Conservation (phyloP, 306 rosid genomes). For the Purshia tridentata region DNA sequence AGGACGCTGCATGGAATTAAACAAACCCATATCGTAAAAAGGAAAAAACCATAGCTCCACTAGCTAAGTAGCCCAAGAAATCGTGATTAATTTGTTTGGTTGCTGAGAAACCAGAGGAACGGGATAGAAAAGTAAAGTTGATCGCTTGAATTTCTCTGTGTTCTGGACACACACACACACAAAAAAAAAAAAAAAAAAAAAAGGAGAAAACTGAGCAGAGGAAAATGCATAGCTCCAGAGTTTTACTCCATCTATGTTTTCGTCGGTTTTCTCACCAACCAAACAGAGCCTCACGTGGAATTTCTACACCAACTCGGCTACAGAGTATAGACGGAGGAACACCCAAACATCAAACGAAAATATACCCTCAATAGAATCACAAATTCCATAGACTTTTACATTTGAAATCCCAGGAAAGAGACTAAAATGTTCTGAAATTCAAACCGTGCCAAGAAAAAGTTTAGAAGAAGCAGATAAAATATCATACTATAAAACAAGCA, state of each 20-base stretch:
- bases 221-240: conserved; percentile 1
- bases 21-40: conserved; percentile 24
- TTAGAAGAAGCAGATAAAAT: conserved; percentile 8
- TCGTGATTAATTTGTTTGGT: conserved; percentile 19
- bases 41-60: conserved; percentile 1
- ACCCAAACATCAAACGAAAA: conserved; percentile 29
- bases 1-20: conserved; percentile 7
- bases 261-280: conserved; percentile 10
- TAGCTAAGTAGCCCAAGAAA: background rate
- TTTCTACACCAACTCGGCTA: background rate
- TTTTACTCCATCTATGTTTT: background rate
- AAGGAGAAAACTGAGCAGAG: background rate
- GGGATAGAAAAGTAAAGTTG: background rate
- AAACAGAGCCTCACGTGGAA: conserved; percentile 12
- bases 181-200: background rate
- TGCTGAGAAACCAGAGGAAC: conserved; percentile 17
- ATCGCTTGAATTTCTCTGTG: background rate
- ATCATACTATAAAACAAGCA: conserved; percentile 10
- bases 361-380: conserved; percentile 33
- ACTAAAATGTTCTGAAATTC: conserved; percentile 8
- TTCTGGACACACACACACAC: background rate
- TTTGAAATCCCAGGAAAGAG: conserved; percentile 4
- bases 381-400: conserved; percentile 17
- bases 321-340: conserved; percentile 1
- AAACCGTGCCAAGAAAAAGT: conserved; percentile 11